These are phyloP conservation scores for Phaeophleospora eucalypticola DNA, from an alignment of 2,329 filamentous ascomycete genomes.

Conservation along the genomic window DNA sequence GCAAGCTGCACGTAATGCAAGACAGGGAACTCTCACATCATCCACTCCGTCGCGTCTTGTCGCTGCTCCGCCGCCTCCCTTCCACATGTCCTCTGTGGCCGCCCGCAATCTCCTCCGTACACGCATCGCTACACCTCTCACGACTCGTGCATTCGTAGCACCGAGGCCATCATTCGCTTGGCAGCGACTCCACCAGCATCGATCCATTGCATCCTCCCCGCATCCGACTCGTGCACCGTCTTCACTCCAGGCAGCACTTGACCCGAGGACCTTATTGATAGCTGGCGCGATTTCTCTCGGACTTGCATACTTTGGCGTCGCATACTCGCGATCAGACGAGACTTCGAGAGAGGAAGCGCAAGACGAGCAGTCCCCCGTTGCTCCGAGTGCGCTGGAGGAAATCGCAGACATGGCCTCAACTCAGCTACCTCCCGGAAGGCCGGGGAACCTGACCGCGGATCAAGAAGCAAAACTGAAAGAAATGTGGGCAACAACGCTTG, in stretches of 20 bases:
- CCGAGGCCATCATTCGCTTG: slow-evolving; percentile 8
- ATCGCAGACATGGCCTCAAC: background rate
- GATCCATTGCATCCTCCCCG: background rate
- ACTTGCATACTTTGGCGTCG: slow-evolving; percentile 21
- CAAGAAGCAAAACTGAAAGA: slow-evolving; percentile 85
- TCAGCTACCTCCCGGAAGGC: slow-evolving; percentile 58
- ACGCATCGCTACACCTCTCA: slow-evolving; percentile 1
- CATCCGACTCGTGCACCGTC: too few relatives aligned
- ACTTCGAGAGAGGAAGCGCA: slow-evolving; percentile 3
- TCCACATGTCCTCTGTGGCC: slow-evolving; percentile 4
- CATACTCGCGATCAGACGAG: slow-evolving; percentile 10
- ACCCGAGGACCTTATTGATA: slow-evolving; percentile 24
- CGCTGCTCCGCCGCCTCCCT: background rate
- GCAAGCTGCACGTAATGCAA: background rate
- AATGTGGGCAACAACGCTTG: slow-evolving; percentile 74
- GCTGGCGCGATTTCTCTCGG: slow-evolving; percentile 20
- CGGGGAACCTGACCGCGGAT: slow-evolving; percentile 82
- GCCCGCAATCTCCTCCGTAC: background rate
- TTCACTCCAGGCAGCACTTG: slow-evolving; percentile 7
- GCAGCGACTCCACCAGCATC: too few relatives aligned
- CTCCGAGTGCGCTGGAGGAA: background rate
- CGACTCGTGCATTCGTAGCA: background rate
- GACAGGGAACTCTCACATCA: background rate
- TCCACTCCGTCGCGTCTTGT: background rate
- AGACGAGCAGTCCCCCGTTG: background rate